Conservation (phyloP, 441 rosid species). For the Adansonia rubrostipa region DNA sequence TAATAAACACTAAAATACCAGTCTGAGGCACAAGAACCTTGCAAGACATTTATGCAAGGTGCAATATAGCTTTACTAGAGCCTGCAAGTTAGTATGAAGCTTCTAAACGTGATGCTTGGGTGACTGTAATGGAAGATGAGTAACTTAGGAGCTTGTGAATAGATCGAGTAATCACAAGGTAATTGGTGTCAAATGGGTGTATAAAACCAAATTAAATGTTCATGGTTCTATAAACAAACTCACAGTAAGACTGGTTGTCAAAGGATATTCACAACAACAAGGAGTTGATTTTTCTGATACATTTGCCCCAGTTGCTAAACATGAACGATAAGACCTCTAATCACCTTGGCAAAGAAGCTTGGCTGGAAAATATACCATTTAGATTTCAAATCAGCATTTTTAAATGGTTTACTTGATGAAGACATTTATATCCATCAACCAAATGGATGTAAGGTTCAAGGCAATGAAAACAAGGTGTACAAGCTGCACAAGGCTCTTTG, state of each 20-base stretch:
- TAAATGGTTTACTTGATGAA: neutral
- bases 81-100: neutral
- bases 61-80: neutral
- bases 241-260: neutral
- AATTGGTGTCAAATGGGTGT: neutral
- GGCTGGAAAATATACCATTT: neutral
- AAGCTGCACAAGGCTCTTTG: neutral
- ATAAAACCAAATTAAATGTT: neutral
- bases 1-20: too few relatives aligned
- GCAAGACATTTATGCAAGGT: neutral
- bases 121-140: neutral
- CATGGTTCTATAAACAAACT: neutral
- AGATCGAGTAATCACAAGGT: neutral
- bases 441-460: neutral
- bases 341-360: neutral
- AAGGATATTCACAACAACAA: neutral
- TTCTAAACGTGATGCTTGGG: neutral
- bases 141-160: neutral
- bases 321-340: neutral
- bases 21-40: neutral
- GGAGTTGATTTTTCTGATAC: neutral
- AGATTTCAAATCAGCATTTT: neutral
- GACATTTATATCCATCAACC: slow-evolving; percentile 17
- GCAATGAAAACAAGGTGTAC: neutral
- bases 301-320: neutral